Evolutionary conservation across 2,329 filamentous ascomycete genomes (phyloP).

Genomic region (Tricladium varicosporioides): DNA sequence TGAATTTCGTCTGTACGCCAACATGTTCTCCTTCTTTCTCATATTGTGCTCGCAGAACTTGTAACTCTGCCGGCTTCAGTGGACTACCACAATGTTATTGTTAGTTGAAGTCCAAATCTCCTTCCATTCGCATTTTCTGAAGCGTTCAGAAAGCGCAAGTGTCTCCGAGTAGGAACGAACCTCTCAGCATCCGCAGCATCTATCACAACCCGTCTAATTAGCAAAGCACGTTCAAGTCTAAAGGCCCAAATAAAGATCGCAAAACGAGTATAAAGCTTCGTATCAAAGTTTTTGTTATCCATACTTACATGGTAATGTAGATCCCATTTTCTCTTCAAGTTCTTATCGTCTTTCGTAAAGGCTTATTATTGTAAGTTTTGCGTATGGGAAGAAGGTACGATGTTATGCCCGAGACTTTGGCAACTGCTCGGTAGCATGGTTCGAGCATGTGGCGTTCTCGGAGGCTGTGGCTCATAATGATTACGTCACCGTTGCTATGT

Average conservation of each 20-base stretch:
- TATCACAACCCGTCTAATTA: constrained; percentile 42
- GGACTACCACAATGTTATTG: constrained; percentile 54
- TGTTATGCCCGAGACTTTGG: constrained; percentile 5
- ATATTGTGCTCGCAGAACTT: constrained; percentile 89
- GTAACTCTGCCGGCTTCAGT: constrained; percentile 85
- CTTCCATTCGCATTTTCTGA: neutral
- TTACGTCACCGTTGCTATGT: constrained; percentile 16
- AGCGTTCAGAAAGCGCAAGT: neutral
- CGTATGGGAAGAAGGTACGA: constrained; percentile 16
- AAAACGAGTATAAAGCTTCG: constrained; percentile 26
- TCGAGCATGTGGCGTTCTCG: constrained; percentile 17
- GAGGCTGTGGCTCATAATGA: constrained; percentile 14
- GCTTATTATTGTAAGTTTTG: neutral
- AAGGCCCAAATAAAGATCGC: constrained; percentile 25
- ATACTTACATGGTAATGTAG: constrained; percentile 38
- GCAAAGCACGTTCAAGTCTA: constrained; percentile 28
- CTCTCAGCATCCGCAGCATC: constrained; percentile 98
- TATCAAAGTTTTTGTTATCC: constrained; percentile 22
- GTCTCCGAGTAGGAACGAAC: constrained; percentile 44
- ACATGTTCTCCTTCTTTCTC: constrained; percentile 98
- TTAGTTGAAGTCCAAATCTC: neutral
- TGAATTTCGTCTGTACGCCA: constrained; percentile 97
- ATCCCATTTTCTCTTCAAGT: constrained; percentile 27
- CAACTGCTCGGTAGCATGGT: neutral
- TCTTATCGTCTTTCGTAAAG: neutral